Conservation (phyloP, 2,329 filamentous ascomycete genomes). For the Calycina herbarum region DNA sequence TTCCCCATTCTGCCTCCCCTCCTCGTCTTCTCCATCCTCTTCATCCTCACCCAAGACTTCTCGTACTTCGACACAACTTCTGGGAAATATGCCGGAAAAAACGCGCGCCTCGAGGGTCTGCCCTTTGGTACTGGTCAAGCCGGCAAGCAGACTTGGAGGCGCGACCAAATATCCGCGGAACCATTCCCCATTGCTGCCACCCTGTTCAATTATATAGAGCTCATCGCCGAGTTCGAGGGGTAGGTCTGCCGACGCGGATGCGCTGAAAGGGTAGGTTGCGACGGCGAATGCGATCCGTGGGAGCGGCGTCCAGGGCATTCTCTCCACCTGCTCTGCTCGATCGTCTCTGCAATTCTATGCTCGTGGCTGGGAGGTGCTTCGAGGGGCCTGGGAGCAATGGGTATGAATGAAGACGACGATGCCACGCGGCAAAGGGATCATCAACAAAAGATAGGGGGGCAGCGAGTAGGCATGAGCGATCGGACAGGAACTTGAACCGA, state of each 20-base stretch:
- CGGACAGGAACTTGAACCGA: not conserved
- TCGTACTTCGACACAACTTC: slow-evolving; percentile 90
- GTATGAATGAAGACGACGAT: not conserved
- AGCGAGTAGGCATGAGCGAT: slow-evolving; percentile 3
- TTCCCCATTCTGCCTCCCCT: slow-evolving; percentile 13
- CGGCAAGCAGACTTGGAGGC: slow-evolving; percentile 87
- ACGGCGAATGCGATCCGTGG: slow-evolving; percentile 97
- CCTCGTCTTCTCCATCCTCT: slow-evolving; percentile 40
- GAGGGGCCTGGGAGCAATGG: not conserved
- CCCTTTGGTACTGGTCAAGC: slow-evolving; percentile 85
- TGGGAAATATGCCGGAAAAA: slow-evolving; percentile 97
- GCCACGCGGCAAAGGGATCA: not conserved
- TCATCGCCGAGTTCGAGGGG: slow-evolving; percentile 98
- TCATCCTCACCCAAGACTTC: slow-evolving; percentile 82
- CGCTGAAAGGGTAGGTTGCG: slow-evolving; percentile 90
- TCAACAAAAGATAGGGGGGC: not conserved
- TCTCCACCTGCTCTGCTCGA: slow-evolving; percentile 11
- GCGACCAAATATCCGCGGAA: slow-evolving; percentile 93
- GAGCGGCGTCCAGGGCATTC: slow-evolving; percentile 95
- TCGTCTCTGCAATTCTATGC: not conserved
- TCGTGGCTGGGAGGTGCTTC: not conserved
- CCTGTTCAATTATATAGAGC: slow-evolving; percentile 97
- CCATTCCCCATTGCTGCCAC: slow-evolving; percentile 81
- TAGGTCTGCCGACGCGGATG: slow-evolving; percentile 83
- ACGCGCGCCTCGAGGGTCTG: slow-evolving; percentile 94